Evolutionary conservation across 2,329 filamentous ascomycete genomes (phyloP), one percentile per base, ranked within the genome.

Genomic region (Ilyonectria robusta): DNA sequence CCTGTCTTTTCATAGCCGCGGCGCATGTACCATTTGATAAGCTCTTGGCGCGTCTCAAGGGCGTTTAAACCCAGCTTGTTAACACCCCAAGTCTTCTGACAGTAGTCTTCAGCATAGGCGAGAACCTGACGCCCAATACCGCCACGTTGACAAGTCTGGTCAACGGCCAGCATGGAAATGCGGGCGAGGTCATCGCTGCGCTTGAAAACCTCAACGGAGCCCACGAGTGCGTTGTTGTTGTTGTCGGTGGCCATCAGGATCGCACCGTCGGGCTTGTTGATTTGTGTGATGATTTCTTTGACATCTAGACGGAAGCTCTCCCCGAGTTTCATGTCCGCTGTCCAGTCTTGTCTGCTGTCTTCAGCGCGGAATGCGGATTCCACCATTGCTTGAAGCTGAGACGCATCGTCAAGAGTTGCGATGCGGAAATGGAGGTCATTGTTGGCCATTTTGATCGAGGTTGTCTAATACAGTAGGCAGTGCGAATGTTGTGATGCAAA

Each of bases 281-380:
- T 81, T 4, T 82, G 87, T 11, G 92, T 88, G 0, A 89, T 89
- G 21, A 85, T 78, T 76, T 92, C 89, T 65, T 91, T 88, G 74
- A 93, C 91, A 56, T 87, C 85, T 2, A 92, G 91, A 2, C 88
- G 91, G 80, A 93, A 94, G 56, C 86, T 89, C 11, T 91, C 93
- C 50, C 88, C 92, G 8, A 94, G 85, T 88, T 75, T 76, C 37
- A 78, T 72, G 59, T 81, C 73, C 4, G 76, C 82, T 0, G 79
- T 79, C 73, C 73, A 75, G 57, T 73, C 58, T 60, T 76, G 63
- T 55, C 82, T 73, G 65, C 67, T 79, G 47, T 84, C 82, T 3
- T 78, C 74, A 50, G 81, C 75, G 37, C 80, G 81, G 53, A 84
- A 84, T 0, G 83, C 81, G 13, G 77, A 69, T 57, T 84, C 75